Percentiles rank a stretch among this genome's conserved stretches.
phyloP scores from a whole-genome alignment of 371 early-diverging fungal species.

The Entomophthora muscae region DNA sequence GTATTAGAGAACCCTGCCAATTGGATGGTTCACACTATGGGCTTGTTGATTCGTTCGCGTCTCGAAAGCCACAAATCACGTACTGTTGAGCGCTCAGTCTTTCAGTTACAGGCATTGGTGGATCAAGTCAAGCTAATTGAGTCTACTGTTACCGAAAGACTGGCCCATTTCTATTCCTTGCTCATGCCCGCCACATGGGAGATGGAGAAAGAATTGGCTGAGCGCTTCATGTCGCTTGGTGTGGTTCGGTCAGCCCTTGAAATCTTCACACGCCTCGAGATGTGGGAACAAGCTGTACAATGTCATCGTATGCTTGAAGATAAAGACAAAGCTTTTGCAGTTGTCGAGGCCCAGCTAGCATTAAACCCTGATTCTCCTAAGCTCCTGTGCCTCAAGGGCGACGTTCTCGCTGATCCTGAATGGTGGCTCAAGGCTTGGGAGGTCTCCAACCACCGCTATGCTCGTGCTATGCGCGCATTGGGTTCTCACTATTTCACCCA shows the following conservation, averaged over 20 bases:
- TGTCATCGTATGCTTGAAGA: conserved; percentile 74
- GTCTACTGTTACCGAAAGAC: conserved; percentile 55
- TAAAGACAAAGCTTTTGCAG: conserved; percentile 56
- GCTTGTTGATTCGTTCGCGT: conserved; percentile 67
- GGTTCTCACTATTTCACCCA: conserved; percentile 60
- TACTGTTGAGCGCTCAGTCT: conserved; percentile 75
- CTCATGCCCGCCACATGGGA: conserved; percentile 84
- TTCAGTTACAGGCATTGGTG: conserved; percentile 87
- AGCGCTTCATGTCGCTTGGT: conserved; percentile 64
- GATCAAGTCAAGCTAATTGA: conserved; percentile 63
- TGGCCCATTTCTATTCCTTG: conserved; percentile 59
- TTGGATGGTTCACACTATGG: conserved; percentile 95
- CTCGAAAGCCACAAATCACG: conserved; percentile 72
- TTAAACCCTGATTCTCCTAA: conserved; percentile 57
- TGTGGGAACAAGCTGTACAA: conserved; percentile 84
- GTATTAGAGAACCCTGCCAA: conserved; percentile 84
- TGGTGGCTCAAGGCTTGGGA: conserved; percentile 81
- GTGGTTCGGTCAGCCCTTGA: conserved; percentile 75
- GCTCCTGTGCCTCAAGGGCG: conserved; percentile 75
- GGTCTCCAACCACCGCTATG: conserved; percentile 51
- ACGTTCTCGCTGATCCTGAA: conserved; percentile 55
- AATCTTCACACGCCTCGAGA: conserved; percentile 75
- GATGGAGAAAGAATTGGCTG: conserved; percentile 80
- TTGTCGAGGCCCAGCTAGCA: conserved; percentile 40
- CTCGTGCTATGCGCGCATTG: conserved; percentile 85